Evolutionary conservation across 768 basidiomycete species (phyloP), one percentile per base, ranked within the genome.

Genomic region (Suillus subaureus): DNA sequence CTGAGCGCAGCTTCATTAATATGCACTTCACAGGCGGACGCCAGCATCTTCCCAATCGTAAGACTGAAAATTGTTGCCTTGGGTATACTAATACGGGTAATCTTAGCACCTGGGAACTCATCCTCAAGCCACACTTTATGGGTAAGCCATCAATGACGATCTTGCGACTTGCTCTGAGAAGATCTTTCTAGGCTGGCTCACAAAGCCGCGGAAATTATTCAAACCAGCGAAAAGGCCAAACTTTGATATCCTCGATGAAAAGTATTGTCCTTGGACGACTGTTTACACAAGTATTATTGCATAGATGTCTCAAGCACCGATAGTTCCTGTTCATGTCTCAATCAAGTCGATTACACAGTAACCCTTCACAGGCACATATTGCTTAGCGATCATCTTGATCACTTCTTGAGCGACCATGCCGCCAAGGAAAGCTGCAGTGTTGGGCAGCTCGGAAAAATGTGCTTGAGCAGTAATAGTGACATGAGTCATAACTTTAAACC

Each of bases 341-440:
- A 94, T 83, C 67, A 97, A 83, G 78, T 99, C 96, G 57, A 96
- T 81, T 31, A 94, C 83, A 70, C 91, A 93, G 68, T 90, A 90
- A 16, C 94, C 93, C 67, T 90, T 87, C 67, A 97, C 84, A 8
- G 97, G 96, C 15, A 96, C 85, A 74, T 99, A 99, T 77, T 99
- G 97, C n/a, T n/a, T n/a, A n/a, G 97, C 99, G 71, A 97, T 90
- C 79, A 99, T 84, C 84, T 99, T 99, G 83, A 99, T 98, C 6
- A 89, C 89, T 74, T 99, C 97, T 70, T 99, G 97, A 33, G 96
- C 95, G 23, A 98, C 90, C 42, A 99, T 77, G 3, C 97, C 97
- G 2, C 97, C 97, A 0, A 98, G 81, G 72, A 99, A 88, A 2
- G 96, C 96, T 0, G 97, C 94, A 2, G 90, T 96, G 69, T 96